Conservation (phyloP, 192 early-diverging fungal species). For the Mortierella claussenii region DNA sequence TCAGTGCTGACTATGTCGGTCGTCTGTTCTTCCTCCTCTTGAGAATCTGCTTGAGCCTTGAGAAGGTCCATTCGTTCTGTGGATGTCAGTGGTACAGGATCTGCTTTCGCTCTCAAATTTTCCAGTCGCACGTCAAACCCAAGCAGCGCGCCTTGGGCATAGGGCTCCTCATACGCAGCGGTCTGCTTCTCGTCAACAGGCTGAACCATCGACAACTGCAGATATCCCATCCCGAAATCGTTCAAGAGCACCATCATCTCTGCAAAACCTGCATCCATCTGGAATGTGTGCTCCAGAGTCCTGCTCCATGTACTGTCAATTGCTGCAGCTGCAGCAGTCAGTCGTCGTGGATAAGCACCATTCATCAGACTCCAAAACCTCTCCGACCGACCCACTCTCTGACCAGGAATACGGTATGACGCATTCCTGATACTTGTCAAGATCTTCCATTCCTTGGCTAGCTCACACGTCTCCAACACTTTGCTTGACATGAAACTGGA, state of each 20-base stretch:
- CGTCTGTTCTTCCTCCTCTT: background rate
- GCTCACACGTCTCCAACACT: slow-evolving; percentile 8
- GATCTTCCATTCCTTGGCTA: slow-evolving; percentile 45
- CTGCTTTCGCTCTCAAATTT: background rate
- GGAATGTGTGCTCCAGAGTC: slow-evolving; percentile 8
- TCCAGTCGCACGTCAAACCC: slow-evolving; percentile 13
- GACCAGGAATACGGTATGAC: slow-evolving; percentile 37
- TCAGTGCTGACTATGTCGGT: too few relatives aligned
- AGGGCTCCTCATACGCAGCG: slow-evolving; percentile 6
- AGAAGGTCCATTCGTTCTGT: background rate
- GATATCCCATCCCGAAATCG: slow-evolving; percentile 11
- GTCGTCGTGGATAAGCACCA: slow-evolving; percentile 12
- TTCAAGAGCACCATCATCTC: slow-evolving; percentile 38
- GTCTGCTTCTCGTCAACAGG: background rate
- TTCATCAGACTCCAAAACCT: slow-evolving; percentile 21
- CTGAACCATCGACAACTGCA: slow-evolving; percentile 12
- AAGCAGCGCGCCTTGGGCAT: slow-evolving; percentile 8
- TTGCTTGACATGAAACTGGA: background rate
- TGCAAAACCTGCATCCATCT: slow-evolving; percentile 13
- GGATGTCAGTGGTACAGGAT: too few relatives aligned
- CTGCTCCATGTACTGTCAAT: slow-evolving; percentile 7
- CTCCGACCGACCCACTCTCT: slow-evolving; percentile 31
- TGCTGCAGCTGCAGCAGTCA: slow-evolving; percentile 16
- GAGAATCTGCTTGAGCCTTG: background rate
- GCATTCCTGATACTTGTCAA: slow-evolving; percentile 7